Base-by-base conservation (phyloP, 345 rosid genomes). In the Rhizophora mangle region DNA sequence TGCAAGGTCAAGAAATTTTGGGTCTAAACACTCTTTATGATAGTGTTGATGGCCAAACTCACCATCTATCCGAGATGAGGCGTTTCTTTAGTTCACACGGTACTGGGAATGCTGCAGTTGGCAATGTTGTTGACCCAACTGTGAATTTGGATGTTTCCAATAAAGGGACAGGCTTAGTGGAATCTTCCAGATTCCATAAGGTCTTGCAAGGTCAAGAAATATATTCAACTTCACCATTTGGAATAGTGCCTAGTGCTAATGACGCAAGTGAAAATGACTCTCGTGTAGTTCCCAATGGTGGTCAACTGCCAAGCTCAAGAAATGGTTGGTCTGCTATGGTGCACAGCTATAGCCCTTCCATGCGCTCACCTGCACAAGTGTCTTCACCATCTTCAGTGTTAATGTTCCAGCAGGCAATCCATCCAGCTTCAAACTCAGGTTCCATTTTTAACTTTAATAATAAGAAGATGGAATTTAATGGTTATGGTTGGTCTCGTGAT, bases 141-240 rank as follows among this genome's bases (percentile, higher is more conserved):
- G 43, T 59, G 69, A 74, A 60, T 68, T 60, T 82, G 21, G 83
- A 74, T 31, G 51, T 79, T 64, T 65, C 86, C 59, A 58, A 32
- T 63, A 84, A 82, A 73, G 81, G 88, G 75, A 76, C 67, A 49
- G 92, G 85, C 82, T 88, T 83, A 69, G 75, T 83, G 69, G 93
- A 89, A 79, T 85, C 92, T 72, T 76, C 74, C 62, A 79, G 83
- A 78, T 90, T 84, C 85, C 89, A 79, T 69, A 83, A 89, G 91
- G 99, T 92, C 92, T 90, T 95, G 89, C 97, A 92, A 95, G 97
- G 99, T 95, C 99, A 92, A 95, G 98, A 92, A 90, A 90, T 86
- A 68, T 82, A 78, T 80, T 76, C 88, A 21, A 72, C 75, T 70
- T 78, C 83, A 36, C 72, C 86, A 39, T 82, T 67, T 73, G 74